Evolutionary conservation across 2,329 filamentous ascomycete genomes (phyloP), one percentile per base, ranked within the genome.

Genomic region (Trichophyton simii): DNA sequence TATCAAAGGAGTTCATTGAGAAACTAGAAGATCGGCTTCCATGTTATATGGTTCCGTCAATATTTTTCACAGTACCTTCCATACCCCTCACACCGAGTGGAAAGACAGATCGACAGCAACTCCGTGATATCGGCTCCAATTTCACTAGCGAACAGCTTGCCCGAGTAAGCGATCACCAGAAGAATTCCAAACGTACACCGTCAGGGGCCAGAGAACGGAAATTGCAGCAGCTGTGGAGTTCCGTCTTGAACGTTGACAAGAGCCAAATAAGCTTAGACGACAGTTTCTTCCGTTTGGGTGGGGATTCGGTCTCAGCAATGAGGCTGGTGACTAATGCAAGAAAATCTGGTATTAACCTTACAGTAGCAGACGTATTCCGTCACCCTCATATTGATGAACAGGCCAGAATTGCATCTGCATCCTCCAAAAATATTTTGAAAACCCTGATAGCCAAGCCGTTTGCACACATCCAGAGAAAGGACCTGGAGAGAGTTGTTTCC

Each of bases 341-440:
- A 22, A 72, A 75, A 1, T 76, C 78, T 8, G 78, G 77, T 0
- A 48, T 63, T 2, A 34, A 46, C 13, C 9, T 61, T 8, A 55
- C 54, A 18, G 62, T 63, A 22, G 46, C 46, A 11, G 57, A 61
- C n/a, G 57, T 63, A 11, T 62, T 63, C 22, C 20, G 34, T 22
- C 28, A 46, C 25, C 61, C 61, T 13, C 60, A 57, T 13, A 31
- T 58, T 11, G 41, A 36, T 25, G 50, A 58, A 13, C 57, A 62
- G 58, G 6, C 25, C 67, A 22, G 61, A 44, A 28, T 58, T 67
- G 63, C 22, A 61, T 67, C 44, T 65, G 71, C 31, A 69, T 71
- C 59, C 63, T 67, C 3, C 64, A 71, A n/a, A 72, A 74, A 1
- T 70, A 68, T 52, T 34, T 9, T 38, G 20, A 50, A 62, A 13